Conservation (phyloP, 495 filamentous ascomycete species). For the Achaetomiella virescens region DNA sequence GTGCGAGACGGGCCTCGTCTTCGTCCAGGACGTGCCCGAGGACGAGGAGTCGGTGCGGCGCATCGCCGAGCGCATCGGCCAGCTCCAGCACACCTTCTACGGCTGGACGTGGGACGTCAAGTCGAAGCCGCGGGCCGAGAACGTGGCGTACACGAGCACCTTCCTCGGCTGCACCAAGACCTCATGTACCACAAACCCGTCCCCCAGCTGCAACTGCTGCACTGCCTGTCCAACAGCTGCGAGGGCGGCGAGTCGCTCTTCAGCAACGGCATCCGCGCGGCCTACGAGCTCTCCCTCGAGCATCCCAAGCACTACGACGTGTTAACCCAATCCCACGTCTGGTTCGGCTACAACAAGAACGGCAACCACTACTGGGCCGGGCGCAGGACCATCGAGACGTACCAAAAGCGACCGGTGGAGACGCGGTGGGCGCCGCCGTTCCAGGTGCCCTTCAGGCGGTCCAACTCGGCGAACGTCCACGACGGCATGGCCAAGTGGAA, state of each 20-base stretch:
- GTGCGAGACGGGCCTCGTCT: slow-evolving; percentile 58
- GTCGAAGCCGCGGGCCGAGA: slow-evolving; percentile 68
- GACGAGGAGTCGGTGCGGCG: slow-evolving; percentile 56
- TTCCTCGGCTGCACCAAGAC: slow-evolving; percentile 85
- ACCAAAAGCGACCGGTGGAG: slow-evolving; percentile 15
- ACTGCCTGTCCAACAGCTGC: slow-evolving; percentile 71
- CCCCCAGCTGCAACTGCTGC: slow-evolving; percentile 77
- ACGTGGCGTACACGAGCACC: slow-evolving; percentile 81
- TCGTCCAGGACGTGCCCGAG: slow-evolving; percentile 63
- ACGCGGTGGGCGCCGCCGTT: slow-evolving; percentile 63
- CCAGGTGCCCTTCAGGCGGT: slow-evolving; percentile 20
- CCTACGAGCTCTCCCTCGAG: slow-evolving; percentile 33
- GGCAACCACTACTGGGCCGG: slow-evolving; percentile 52
- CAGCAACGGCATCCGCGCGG: slow-evolving; percentile 61
- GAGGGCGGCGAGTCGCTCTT: slow-evolving; percentile 79
- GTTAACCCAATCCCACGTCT: slow-evolving; percentile 42
- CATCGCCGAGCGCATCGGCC: slow-evolving; percentile 66
- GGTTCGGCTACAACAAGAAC: slow-evolving; percentile 66
- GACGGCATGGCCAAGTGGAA: slow-evolving; percentile 26
- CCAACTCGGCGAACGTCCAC: background rate
- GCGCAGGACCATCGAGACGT: slow-evolving; percentile 48
- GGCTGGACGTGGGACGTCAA: slow-evolving; percentile 84
- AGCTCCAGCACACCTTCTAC: slow-evolving; percentile 77
- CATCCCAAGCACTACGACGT: slow-evolving; percentile 21
- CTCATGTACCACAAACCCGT: slow-evolving; percentile 77